phyloP scores from a whole-genome alignment of 805 yeast species.

The Schwanniomyces pseudopolymorphus region DNA sequence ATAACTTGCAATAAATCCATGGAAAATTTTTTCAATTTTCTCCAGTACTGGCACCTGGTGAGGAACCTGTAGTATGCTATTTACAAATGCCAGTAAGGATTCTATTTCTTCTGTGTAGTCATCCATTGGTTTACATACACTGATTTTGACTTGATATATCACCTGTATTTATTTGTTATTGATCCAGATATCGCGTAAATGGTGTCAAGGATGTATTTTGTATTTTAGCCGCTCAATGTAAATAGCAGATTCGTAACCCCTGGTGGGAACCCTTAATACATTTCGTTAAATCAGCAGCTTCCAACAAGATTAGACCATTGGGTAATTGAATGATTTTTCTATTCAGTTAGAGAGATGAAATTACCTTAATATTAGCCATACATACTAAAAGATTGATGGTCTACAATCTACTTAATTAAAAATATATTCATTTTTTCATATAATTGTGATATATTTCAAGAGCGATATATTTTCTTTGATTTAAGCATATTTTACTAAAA shows the following conservation, averaged over 20 bases:
- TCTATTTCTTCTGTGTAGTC: neutral
- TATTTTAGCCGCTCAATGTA: neutral
- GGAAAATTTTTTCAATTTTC: neutral
- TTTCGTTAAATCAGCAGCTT: neutral
- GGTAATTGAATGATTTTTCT: too few relatives aligned
- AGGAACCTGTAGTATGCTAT: neutral
- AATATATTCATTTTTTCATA: too few relatives aligned
- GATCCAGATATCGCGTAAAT: neutral
- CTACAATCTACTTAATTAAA: too few relatives aligned
- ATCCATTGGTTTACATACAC: neutral
- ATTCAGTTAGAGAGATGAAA: too few relatives aligned
- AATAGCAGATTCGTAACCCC: neutral
- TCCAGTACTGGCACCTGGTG: neutral
- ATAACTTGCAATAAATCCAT: constrained; percentile 16
- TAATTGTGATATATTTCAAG: too few relatives aligned
- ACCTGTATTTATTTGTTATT: neutral
- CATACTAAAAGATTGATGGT: too few relatives aligned
- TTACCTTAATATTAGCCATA: too few relatives aligned
- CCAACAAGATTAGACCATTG: too few relatives aligned
- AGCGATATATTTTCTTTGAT: too few relatives aligned
- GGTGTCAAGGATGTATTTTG: neutral
- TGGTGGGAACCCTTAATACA: too few relatives aligned
- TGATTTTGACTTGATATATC: neutral
- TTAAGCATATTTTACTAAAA: too few relatives aligned
- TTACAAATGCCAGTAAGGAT: constrained; percentile 6